A percentile compares a stretch with the other conserved stretches of the same genome.
phyloP scores from a whole-genome alignment of 352 stramenopile species.

The Phytophthora meadii region DNA sequence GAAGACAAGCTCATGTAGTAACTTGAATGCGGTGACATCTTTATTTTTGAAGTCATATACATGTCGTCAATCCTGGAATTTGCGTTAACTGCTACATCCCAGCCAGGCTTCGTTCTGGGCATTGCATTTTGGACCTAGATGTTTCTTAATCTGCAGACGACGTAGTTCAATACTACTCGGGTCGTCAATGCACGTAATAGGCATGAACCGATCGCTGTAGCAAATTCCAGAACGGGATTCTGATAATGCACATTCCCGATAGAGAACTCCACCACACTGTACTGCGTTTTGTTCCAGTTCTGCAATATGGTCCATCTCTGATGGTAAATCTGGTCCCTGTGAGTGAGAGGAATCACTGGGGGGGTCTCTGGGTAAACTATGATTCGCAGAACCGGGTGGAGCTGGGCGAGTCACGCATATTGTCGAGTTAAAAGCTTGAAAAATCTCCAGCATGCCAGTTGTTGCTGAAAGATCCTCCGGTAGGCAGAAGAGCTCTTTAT shows the following conservation, averaged over 20 bases:
- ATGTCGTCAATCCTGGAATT: too few species aligned
- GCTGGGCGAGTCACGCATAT: conserved; percentile 10
- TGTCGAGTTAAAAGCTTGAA: conserved; percentile 25
- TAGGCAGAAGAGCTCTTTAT: conserved; percentile 2
- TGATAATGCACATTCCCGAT: conserved; percentile 31
- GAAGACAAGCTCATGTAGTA: conserved; percentile 7
- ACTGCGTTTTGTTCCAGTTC: conserved; percentile 16
- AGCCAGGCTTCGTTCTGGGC: conserved; percentile 33
- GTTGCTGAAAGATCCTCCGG: conserved; percentile 5
- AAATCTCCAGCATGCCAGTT: conserved; percentile 18
- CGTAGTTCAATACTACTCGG: conserved; percentile 24
- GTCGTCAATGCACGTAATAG: conserved; percentile 27
- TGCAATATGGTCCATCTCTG: neutral
- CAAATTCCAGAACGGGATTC: conserved; percentile 31
- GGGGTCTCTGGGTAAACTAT: neutral
- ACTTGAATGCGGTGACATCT: conserved; percentile 7
- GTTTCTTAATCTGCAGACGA: conserved; percentile 29
- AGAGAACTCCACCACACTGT: conserved; percentile 32
- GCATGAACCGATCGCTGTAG: conserved; percentile 29
- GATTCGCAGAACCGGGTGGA: neutral
- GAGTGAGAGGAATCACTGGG: neutral
- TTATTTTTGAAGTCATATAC: too few species aligned
- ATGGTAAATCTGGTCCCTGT: neutral
- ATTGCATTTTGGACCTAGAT: conserved; percentile 27
- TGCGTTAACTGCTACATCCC: conserved; percentile 10